These are phyloP conservation scores for Pichia insulana DNA, from an alignment of 805 yeast genomes.

Conservation along the genomic window DNA sequence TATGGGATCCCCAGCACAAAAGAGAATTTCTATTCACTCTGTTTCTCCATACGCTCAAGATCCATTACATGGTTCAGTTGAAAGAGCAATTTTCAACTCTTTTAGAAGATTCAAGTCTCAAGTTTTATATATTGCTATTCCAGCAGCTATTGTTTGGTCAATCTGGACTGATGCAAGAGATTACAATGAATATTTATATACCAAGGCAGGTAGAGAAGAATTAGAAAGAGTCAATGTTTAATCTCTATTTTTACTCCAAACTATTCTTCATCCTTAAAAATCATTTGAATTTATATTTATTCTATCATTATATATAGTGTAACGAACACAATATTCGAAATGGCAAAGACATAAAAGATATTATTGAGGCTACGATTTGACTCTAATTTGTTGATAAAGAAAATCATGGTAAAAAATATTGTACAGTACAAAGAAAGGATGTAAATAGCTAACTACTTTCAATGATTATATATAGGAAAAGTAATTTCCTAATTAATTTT, in stretches of 20 bases:
- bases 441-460: no score
- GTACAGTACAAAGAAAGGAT: no score
- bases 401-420: no score
- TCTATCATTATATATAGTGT: not conserved
- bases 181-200: constrained; percentile 88
- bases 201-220: constrained; percentile 97
- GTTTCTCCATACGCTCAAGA: constrained; percentile 91
- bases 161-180: constrained; percentile 83
- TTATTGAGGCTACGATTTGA: no score
- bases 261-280: not conserved
- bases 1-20: constrained; percentile 81
- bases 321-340: no score
- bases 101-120: constrained; percentile 91
- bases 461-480: no score
- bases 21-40: constrained; percentile 78
- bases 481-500: no score
- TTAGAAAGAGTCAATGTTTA: constrained; percentile 53
- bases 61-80: constrained; percentile 79
- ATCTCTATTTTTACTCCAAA: no score
- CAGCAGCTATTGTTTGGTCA: constrained; percentile 74
- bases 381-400: no score
- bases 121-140: constrained; percentile 66
- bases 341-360: no score
- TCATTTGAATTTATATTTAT: not conserved
- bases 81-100: constrained; percentile 84